These are phyloP conservation scores for Candida jianshihensis DNA, from an alignment of 805 yeast species.

Conservation along the genomic window DNA sequence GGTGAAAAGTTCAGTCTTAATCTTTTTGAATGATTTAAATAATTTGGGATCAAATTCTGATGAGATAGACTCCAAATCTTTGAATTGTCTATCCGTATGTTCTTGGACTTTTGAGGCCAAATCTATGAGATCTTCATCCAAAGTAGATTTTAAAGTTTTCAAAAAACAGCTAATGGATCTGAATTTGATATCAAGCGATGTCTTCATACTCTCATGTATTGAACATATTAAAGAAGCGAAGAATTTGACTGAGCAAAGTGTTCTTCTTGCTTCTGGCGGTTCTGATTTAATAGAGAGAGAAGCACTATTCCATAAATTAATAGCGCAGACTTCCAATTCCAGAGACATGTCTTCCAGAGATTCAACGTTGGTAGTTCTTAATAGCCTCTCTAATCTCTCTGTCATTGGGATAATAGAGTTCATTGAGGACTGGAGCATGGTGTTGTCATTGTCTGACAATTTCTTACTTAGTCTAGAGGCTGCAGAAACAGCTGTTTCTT, in stretches of 20 bases:
- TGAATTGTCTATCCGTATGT: conserved; percentile 22
- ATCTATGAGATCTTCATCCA: conserved; percentile 20
- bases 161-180: conserved; percentile 27
- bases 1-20: conserved; percentile 24
- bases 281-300: conserved; percentile 22
- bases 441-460: conserved; percentile 10
- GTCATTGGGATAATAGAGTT: conserved; percentile 24
- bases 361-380: conserved; percentile 18
- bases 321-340: conserved; percentile 22
- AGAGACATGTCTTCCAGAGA: conserved; percentile 14
- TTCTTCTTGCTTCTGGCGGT: conserved; percentile 3
- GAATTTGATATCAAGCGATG: conserved; percentile 20
- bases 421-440: conserved; percentile 14
- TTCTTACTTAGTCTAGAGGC: conserved; percentile 7
- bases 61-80: conserved; percentile 15
- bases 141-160: conserved; percentile 20
- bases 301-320: conserved; percentile 32
- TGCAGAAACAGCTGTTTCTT: conserved; percentile 13
- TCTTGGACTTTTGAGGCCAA: conserved; percentile 22
- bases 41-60: conserved; percentile 6
- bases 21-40: conserved; percentile 10
- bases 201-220: conserved; percentile 23
- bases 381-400: conserved; percentile 24
- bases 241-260: conserved; percentile 14
- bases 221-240: conserved; percentile 27